These are phyloP conservation scores for Asterophora lycoperdoides DNA, from an alignment of 768 basidiomycete genomes.

Conservation along the genomic window DNA sequence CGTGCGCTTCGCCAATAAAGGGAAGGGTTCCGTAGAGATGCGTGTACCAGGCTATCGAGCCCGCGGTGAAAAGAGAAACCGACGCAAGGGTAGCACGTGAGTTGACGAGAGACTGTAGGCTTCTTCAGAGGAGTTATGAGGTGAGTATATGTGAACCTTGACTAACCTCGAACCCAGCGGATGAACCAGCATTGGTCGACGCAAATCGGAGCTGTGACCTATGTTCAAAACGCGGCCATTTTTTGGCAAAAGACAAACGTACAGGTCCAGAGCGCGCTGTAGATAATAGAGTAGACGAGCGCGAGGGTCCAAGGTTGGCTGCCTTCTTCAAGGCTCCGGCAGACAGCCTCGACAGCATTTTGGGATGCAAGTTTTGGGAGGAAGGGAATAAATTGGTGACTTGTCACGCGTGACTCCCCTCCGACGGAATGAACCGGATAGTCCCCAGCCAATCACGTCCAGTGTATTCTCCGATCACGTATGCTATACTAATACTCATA, in stretches of 20 bases:
- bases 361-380: slow-evolving; percentile 45
- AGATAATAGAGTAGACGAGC: slow-evolving; percentile 36
- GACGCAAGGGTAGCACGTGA: slow-evolving; percentile 76
- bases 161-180: slow-evolving; percentile 63
- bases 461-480: slow-evolving; percentile 21
- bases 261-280: slow-evolving; percentile 50
- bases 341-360: slow-evolving; percentile 84
- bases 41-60: slow-evolving; percentile 95
- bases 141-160: background rate
- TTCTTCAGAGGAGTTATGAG: background rate
- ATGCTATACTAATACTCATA: too few relatives aligned
- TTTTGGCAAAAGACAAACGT: slow-evolving; percentile 21
- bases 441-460: slow-evolving; percentile 29
- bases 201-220: slow-evolving; percentile 60
- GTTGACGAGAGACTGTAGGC: slow-evolving; percentile 52
- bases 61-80: slow-evolving; percentile 71
- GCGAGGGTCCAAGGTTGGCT: slow-evolving; percentile 42
- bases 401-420: slow-evolving; percentile 41
- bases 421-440: slow-evolving; percentile 49
- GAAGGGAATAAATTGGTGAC: slow-evolving; percentile 33
- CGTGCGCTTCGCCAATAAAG: slow-evolving; percentile 88
- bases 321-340: slow-evolving; percentile 65
- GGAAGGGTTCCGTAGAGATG: slow-evolving; percentile 89
- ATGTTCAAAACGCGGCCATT: slow-evolving; percentile 15
- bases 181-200: slow-evolving; percentile 56